Evolutionary conservation across 768 basidiomycete species (phyloP), one percentile per base, ranked within the genome.

Genomic region (Boletus sp.): DNA sequence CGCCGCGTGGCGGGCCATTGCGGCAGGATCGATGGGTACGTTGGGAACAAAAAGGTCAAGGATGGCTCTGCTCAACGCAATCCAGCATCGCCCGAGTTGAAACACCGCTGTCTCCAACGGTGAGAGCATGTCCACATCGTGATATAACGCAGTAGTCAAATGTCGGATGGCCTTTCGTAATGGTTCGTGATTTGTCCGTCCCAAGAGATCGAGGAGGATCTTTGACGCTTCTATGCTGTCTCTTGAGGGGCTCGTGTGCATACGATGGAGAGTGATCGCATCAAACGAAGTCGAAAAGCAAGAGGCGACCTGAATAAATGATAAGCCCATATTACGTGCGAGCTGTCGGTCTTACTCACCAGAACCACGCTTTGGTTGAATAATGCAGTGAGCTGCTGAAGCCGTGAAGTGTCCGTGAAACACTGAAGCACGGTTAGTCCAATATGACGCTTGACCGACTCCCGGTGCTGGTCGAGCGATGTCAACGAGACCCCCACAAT

Each of bases 1-100:
- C 2, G 66, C 64, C 0, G 76, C 73, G 47, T 76, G 80, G 50
- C 75, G 78, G 52, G 84, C 78, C 35, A 86, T 80, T 24, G 84
- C 85, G 7, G 87, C 85, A 29, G 97, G 97, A 69, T 99, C 97
- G 48, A 98, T 73, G 3, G 95, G 93, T 2, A 83, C 75, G 68
- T 92, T 82, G 0, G 97, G 94, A 39, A 98, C 78, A 66, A 88
- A 87, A 18, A 95, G 79, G 4, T 86, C 77, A 24, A 93, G 68
- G 28, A 94, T 71, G 52, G 86, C 61, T 17, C 77, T 78, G 45
- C 82, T 79, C 48, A 90, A 66, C 1, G 79, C 80, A 33, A 92
- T 75, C 85, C 88, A 95, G 44, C 75, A 70, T 18, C 67, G 67
- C 11, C 80, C 83, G 8, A 82, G 50, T 54, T 67, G 74, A 28